These are phyloP conservation scores for Ustilago crameri DNA, from an alignment of 1,284 basidiomycete genomes.

Conservation along the genomic window DNA sequence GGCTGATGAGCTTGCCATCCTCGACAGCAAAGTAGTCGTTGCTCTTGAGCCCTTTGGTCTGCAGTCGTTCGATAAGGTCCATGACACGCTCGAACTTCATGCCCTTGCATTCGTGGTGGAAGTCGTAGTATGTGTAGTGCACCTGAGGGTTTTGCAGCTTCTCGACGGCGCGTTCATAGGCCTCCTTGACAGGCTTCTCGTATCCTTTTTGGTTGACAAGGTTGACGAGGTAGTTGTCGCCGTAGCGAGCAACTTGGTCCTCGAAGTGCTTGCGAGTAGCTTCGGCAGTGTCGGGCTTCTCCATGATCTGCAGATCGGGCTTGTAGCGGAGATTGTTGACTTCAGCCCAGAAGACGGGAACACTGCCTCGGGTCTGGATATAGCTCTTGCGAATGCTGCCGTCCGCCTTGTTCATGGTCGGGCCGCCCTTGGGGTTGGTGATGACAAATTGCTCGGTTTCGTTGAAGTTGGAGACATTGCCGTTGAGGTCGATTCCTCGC, in stretches of 20 bases:
- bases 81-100: conserved; percentile 95
- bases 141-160: conserved; percentile 75
- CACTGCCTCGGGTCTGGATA: conserved; percentile 91
- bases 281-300: conserved; percentile 80
- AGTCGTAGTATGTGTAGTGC: conserved; percentile 96
- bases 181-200: conserved; percentile 95
- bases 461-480: conserved; percentile 71
- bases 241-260: conserved; percentile 81
- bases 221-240: conserved; percentile 85
- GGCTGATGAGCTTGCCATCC: conserved; percentile 38
- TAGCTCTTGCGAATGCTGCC: conserved; percentile 76
- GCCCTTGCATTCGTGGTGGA: conserved; percentile 93
- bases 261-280: conserved; percentile 81
- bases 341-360: conserved; percentile 96
- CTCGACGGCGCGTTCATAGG: conserved; percentile 83
- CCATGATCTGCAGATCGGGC: conserved; percentile 96
- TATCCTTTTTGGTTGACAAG: conserved; percentile 95
- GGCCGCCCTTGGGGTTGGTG: conserved; percentile 63
- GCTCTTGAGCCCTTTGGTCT: conserved; percentile 76
- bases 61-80: conserved; percentile 81
- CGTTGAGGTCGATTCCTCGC: conserved; percentile 83
- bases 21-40: conserved; percentile 53
- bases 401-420: conserved; percentile 68
- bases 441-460: conserved; percentile 74
- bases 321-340: conserved; percentile 96